Evolutionary conservation across 768 basidiomycete genomes (phyloP).

Genomic region (Amanita pallidorosea): DNA sequence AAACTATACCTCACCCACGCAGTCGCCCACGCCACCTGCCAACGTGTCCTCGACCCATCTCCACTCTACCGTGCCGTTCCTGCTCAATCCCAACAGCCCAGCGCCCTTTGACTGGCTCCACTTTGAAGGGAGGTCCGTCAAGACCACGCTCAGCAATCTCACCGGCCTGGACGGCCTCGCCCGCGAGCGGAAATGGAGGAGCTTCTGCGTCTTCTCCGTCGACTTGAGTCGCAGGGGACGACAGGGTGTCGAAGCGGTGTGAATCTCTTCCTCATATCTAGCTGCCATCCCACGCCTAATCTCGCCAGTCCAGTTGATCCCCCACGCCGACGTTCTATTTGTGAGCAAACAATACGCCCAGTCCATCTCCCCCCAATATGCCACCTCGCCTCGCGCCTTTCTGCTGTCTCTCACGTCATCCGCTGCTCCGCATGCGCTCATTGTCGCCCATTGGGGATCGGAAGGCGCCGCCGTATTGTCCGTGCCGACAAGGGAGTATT

Average conservation of each 20-base stretch:
- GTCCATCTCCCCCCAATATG: conserved; percentile 45
- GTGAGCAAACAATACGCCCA: conserved; percentile 64
- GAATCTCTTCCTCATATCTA: conserved; percentile 17
- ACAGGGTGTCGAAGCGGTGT: conserved; percentile 72
- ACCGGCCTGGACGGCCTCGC: conserved; percentile 74
- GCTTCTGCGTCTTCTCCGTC: conserved; percentile 72
- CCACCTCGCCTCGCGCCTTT: conserved; percentile 62
- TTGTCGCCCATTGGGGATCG: conserved; percentile 74
- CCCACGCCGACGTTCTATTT: conserved; percentile 77
- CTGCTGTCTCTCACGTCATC: conserved; percentile 60
- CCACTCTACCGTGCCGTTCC: conserved; percentile 17
- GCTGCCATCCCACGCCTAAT: conserved; percentile 5
- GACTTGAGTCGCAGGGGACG: conserved; percentile 66
- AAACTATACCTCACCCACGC: conserved; percentile 40
- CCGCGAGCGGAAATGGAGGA: conserved; percentile 74
- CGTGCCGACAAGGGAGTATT: conserved; percentile 76
- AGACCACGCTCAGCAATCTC: conserved; percentile 71
- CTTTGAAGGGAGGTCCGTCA: conserved; percentile 73
- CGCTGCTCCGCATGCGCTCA: conserved; percentile 63
- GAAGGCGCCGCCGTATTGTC: conserved; percentile 77
- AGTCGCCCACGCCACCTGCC: conserved; percentile 17
- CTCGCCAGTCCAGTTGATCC: conserved; percentile 47
- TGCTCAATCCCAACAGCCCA: conserved; percentile 42
- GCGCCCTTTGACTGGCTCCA: conserved; percentile 85
- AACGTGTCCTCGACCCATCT: conserved; percentile 22